These are phyloP conservation scores for Letharia columbiana DNA, from an alignment of 495 filamentous ascomycete species.

Conservation along the genomic window DNA sequence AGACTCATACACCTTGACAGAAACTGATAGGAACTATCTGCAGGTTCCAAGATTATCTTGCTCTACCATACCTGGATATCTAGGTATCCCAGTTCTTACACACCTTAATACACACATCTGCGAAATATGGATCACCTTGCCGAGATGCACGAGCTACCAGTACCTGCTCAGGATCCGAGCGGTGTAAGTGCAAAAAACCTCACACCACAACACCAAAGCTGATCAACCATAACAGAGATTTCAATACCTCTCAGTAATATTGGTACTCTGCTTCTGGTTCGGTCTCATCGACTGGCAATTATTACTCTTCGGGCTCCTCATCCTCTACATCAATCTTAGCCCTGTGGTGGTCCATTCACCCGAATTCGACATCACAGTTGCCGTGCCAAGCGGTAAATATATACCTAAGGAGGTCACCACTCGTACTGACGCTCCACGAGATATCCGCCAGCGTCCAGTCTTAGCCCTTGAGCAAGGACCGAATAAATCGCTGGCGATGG, in stretches of 20 bases:
- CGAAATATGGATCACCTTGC: background rate
- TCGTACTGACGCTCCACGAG: background rate
- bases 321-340: background rate
- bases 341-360: background rate
- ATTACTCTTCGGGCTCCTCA: background rate
- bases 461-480: background rate
- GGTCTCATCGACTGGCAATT: background rate
- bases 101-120: background rate
- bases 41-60: background rate
- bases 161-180: background rate
- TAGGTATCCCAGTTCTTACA: background rate
- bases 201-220: background rate
- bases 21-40: background rate
- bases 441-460: background rate
- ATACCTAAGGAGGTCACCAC: background rate
- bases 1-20: background rate
- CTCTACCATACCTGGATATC: background rate
- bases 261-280: background rate
- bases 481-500: background rate
- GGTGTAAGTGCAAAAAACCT: background rate
- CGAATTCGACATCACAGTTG: background rate
- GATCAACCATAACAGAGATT: background rate
- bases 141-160: background rate
- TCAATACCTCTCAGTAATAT: background rate
- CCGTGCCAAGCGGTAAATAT: background rate